A percentile compares a stretch with the other conserved stretches of the same genome.
Conservation (phyloP, 1,284 basidiomycete genomes). For the Boletus smithii region DNA sequence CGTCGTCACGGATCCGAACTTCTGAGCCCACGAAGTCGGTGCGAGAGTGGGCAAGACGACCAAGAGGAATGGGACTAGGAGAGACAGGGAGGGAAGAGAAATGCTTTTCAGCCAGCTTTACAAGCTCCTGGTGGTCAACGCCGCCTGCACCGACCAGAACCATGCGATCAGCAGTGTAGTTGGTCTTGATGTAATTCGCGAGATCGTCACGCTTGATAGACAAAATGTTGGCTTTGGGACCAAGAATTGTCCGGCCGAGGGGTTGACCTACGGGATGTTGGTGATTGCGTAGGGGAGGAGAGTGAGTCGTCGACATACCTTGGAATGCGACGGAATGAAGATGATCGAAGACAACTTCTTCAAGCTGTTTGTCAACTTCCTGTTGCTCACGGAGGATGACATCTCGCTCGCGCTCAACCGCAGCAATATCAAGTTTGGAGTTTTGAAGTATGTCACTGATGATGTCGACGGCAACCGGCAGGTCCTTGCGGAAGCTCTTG, state of each 20-base stretch:
- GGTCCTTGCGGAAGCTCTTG: constrained; percentile 97
- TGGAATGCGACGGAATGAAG: constrained; percentile 96
- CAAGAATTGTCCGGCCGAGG: constrained; percentile 96
- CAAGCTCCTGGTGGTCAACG: constrained; percentile 89
- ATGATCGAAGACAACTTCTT: constrained; percentile 99
- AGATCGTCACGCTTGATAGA: constrained; percentile 95
- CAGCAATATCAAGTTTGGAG: constrained; percentile 86
- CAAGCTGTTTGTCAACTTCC: constrained; percentile 97
- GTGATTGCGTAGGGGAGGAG: constrained; percentile 7
- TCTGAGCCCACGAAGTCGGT: constrained; percentile 92
- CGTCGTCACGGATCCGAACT: constrained; percentile 94
- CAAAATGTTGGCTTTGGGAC: constrained; percentile 94
- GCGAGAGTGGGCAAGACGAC: constrained; percentile 70
- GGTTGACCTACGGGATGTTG: constrained; percentile 66
- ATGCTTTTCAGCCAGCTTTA: constrained; percentile 93
- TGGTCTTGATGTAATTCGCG: constrained; percentile 89
- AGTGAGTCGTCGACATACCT: constrained; percentile 51
- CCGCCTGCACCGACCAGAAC: constrained; percentile 97
- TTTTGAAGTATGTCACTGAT: constrained; percentile 98
- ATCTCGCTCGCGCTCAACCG: constrained; percentile 95
- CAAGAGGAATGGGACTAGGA: constrained; percentile 84
- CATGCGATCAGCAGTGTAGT: constrained; percentile 99
- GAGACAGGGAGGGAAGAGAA: constrained; percentile 90
- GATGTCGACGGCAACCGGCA: constrained; percentile 90
- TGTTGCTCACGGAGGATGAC: constrained; percentile 98